Base-by-base conservation (phyloP, 176 grass and related monocot genomes). In the Musa beccarii region DNA sequence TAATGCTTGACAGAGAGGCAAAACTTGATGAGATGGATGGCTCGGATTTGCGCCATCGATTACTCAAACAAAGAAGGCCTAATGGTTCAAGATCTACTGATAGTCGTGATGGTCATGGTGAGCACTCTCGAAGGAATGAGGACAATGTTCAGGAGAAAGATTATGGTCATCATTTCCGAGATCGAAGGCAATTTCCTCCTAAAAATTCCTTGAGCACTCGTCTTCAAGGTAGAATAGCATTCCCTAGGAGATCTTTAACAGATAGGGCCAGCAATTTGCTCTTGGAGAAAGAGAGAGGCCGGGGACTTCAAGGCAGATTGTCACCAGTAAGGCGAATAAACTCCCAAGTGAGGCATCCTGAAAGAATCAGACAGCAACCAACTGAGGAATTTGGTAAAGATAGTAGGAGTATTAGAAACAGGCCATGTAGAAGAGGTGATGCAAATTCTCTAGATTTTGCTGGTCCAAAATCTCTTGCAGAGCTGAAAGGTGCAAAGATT, bases 141-240 rank as follows among this genome's bases (percentile, higher is more conserved):
- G 2, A 25, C 9, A 23, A 25, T 66, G 75, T 20, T n/a, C 43
- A 51, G 57, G 49, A 65, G 61, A 52, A 49, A 52, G 61, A 65
- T 25, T 29, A 63, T 76, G 25, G 11, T 76, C 29, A 77, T 51
- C 79, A 25, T 77, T 73, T 17, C 8, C 68, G 74, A 79, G 85
- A 86, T 59, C 85, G 86, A 76, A 63, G 54, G 71, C 17, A 82
- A 68, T 76, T 65, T 54, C 61, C 64, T 74, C 86, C n/a, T 53
- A 86, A 84, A 73, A 89, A 84, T 69, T 79, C 80, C 13, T 68
- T 93, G 52, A 89, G 84, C 57, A 85, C 82, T 77, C 88, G 91
- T 74, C 78, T 99, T 16, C 83, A 81, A 68, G 86, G 91, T 57
- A 91, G 96, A 89, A 95, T 99, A 81, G 87, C 82, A 69, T 87